A percentile compares a stretch with the other conserved stretches of the same genome.
Conservation (phyloP, 2,329 filamentous ascomycete species). For the Phaeosphaeria sp. region DNA sequence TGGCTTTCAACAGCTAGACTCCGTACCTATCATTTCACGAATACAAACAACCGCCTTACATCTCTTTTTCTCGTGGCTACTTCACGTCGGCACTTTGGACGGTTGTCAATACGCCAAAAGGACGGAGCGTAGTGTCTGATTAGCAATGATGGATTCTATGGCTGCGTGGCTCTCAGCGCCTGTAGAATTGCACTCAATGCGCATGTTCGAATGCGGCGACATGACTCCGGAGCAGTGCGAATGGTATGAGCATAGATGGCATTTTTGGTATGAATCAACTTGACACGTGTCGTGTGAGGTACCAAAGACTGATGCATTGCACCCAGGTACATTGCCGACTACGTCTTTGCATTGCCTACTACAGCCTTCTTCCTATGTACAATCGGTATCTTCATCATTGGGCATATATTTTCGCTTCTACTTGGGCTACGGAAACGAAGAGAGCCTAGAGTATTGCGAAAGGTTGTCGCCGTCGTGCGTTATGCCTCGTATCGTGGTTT, state of each 20-base stretch:
- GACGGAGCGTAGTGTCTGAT: background rate
- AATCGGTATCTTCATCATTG: conserved; percentile 58
- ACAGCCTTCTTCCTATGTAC: conserved; percentile 60
- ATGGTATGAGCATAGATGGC: conserved; percentile 56
- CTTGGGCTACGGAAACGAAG: conserved; percentile 19
- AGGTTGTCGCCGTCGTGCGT: conserved; percentile 24
- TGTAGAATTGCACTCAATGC: conserved; percentile 20
- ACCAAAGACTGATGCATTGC: background rate
- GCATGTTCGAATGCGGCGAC: conserved; percentile 39
- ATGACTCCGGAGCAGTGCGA: conserved; percentile 55
- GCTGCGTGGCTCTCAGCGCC: conserved; percentile 25
- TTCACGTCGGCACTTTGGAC: no score
- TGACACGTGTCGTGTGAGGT: background rate
- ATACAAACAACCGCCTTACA: no score
- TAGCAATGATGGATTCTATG: background rate
- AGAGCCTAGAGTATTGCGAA: conserved; percentile 15
- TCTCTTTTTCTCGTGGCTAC: no score
- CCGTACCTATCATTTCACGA: no score
- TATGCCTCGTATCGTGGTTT: conserved; percentile 39
- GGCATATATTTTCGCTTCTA: conserved; percentile 43
- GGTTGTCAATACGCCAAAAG: no score
- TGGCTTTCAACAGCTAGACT: no score
- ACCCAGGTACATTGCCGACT: conserved; percentile 61
- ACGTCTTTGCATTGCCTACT: conserved; percentile 60
- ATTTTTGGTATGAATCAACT: conserved; percentile 51